Percentiles rank a stretch among this genome's conserved stretches.
Evolutionary conservation across 805 yeast species (phyloP).

Genomic region (Ogataea minuta): DNA sequence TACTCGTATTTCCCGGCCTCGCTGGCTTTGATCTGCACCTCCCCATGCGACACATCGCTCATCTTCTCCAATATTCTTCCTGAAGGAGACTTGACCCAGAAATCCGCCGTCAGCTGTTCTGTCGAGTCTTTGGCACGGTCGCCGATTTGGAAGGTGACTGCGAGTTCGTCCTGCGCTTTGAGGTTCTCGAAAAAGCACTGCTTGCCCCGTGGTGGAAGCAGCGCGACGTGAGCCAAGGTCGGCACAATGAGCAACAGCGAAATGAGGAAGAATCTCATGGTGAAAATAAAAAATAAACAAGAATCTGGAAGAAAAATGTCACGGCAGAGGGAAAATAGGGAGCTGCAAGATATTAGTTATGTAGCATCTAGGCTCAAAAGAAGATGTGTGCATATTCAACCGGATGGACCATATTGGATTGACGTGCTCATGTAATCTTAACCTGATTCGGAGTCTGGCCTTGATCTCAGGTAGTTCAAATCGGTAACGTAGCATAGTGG

Average conservation of each 20-base stretch:
- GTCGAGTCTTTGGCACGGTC: slow-evolving; percentile 75
- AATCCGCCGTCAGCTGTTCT: slow-evolving; percentile 65
- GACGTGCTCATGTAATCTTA: too few relatives aligned
- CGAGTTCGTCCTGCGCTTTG: slow-evolving; percentile 79
- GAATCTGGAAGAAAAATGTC: slow-evolving; percentile 3
- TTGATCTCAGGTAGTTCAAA: too few relatives aligned
- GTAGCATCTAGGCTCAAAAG: too few relatives aligned
- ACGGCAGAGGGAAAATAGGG: neutral
- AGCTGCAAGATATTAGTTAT: too few relatives aligned
- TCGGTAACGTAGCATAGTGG: too few relatives aligned
- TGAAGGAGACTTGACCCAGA: slow-evolving; percentile 44
- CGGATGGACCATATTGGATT: too few relatives aligned
- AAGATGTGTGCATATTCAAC: too few relatives aligned
- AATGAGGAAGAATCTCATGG: slow-evolving; percentile 13
- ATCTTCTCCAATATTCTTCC: slow-evolving; percentile 51
- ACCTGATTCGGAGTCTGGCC: too few relatives aligned
- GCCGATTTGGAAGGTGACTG: slow-evolving; percentile 90
- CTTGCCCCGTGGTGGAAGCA: slow-evolving; percentile 78
- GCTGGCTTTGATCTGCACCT: slow-evolving; percentile 63
- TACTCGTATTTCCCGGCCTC: slow-evolving; percentile 73
- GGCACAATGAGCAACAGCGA: slow-evolving; percentile 17
- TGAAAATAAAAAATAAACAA: slow-evolving; percentile 12
- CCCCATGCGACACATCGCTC: slow-evolving; percentile 74
- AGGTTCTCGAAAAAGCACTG: slow-evolving; percentile 86
- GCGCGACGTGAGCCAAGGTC: slow-evolving; percentile 68